phyloP scores from a whole-genome alignment of 2,329 filamentous ascomycete species.

The Bipolaris sorokiniana region DNA sequence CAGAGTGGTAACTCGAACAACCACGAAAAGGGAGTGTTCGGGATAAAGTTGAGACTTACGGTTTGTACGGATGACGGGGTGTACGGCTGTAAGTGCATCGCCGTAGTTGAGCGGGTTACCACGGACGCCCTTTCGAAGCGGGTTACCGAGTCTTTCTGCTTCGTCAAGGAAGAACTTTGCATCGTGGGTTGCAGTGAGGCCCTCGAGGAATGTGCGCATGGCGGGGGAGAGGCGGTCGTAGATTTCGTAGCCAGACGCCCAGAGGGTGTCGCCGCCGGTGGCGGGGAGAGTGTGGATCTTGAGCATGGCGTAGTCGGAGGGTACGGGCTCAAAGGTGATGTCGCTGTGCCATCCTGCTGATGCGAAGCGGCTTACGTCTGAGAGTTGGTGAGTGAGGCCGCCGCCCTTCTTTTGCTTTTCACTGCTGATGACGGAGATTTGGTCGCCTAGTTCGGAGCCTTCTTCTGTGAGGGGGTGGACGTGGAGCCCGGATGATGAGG shows the following conservation, averaged over 20 bases:
- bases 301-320: constrained; percentile 50
- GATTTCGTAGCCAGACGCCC: constrained; percentile 52
- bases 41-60: constrained; percentile 36
- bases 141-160: constrained; percentile 35
- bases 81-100: constrained; percentile 56
- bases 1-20: background rate
- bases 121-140: constrained; percentile 34
- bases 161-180: constrained; percentile 41
- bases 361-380: constrained; percentile 45
- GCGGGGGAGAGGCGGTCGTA: constrained; percentile 59
- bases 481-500: constrained; percentile 36
- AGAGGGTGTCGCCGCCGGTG: constrained; percentile 47
- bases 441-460: constrained; percentile 50
- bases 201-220: constrained; percentile 57
- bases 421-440: constrained; percentile 51
- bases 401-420: constrained; percentile 42
- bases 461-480: constrained; percentile 53
- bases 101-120: constrained; percentile 64
- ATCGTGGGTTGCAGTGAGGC: constrained; percentile 54
- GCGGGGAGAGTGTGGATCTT: constrained; percentile 44
- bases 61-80: constrained; percentile 68
- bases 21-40: background rate
- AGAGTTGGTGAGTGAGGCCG: constrained; percentile 53
- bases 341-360: constrained; percentile 61
- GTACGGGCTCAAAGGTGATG: constrained; percentile 51